Percentiles rank a stretch among this genome's conserved stretches.
Conservation (phyloP, 805 yeast genomes). For the Ogataea glucozyma region DNA sequence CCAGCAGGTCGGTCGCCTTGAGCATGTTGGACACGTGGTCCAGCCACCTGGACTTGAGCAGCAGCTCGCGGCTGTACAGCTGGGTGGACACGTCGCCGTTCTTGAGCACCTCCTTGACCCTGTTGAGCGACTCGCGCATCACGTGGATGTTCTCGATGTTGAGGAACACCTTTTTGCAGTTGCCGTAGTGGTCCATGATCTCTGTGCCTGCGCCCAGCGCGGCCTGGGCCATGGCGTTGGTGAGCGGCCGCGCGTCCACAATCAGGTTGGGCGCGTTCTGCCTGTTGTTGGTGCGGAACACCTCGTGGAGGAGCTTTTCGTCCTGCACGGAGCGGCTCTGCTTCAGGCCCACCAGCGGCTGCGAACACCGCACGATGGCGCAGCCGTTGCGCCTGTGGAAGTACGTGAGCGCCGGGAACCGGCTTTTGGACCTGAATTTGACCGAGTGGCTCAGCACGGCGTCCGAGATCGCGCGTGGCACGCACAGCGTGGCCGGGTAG, state of each 20-base stretch:
- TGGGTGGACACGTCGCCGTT: constrained; percentile 62
- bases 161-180: constrained; percentile 69
- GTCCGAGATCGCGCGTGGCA: constrained; percentile 81
- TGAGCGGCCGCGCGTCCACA: constrained; percentile 88
- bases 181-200: constrained; percentile 80
- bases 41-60: constrained; percentile 77
- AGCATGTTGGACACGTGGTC: constrained; percentile 67
- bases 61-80: constrained; percentile 50
- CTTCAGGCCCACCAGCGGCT: constrained; percentile 88
- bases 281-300: constrained; percentile 60
- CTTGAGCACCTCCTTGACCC: constrained; percentile 59
- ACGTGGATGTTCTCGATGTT: constrained; percentile 96
- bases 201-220: constrained; percentile 99
- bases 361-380: constrained; percentile 85
- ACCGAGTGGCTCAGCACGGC: constrained; percentile 80
- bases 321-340: constrained; percentile 89
- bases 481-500: constrained; percentile 67
- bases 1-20: constrained; percentile 73
- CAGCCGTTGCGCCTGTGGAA: constrained; percentile 68
- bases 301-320: constrained; percentile 75
- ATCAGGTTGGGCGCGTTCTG: constrained; percentile 51
- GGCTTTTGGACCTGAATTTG: constrained; percentile 77
- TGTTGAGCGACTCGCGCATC: constrained; percentile 79
- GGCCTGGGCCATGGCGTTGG: constrained; percentile 95
- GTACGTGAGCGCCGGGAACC: constrained; percentile 83